These are phyloP conservation scores for Monoraphidium neglectum DNA, from an alignment of 139 green algal genomes.

Conservation along the genomic window DNA sequence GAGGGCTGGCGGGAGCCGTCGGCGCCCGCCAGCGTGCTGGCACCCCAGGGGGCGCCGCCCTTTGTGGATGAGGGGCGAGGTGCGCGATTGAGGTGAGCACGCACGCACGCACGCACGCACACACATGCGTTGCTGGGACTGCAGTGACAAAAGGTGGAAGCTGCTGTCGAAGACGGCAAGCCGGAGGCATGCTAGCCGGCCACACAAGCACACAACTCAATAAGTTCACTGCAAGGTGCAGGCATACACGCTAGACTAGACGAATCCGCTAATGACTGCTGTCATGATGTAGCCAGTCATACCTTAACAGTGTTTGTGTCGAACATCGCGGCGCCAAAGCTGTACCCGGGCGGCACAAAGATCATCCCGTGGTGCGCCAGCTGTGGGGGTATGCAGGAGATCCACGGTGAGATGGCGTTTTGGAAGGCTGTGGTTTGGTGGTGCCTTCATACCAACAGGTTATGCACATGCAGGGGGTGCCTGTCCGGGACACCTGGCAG, in stretches of 20 bases:
- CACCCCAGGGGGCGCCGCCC: conserved; percentile 77
- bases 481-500: no score
- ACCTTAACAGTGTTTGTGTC: conserved; percentile 27
- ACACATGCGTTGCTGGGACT: no score
- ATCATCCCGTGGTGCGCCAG: conserved; percentile 87
- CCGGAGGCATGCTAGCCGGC: neutral
- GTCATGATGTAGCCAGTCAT: no score
- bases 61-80: no score
- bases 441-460: no score
- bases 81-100: no score
- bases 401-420: no score
- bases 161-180: neutral
- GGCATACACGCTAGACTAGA: neutral
- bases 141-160: no score
- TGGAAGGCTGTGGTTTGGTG: no score
- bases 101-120: no score
- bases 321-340: conserved; percentile 33
- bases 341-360: conserved; percentile 78
- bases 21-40: conserved; percentile 60
- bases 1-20: conserved; percentile 68
- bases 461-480: no score
- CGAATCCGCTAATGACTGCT: neutral
- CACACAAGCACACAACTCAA: neutral
- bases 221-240: neutral
- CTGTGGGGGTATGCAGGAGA: no score